phyloP scores from a whole-genome alignment of 2,329 filamentous ascomycete species.

The Calonectria pauciramosa region DNA sequence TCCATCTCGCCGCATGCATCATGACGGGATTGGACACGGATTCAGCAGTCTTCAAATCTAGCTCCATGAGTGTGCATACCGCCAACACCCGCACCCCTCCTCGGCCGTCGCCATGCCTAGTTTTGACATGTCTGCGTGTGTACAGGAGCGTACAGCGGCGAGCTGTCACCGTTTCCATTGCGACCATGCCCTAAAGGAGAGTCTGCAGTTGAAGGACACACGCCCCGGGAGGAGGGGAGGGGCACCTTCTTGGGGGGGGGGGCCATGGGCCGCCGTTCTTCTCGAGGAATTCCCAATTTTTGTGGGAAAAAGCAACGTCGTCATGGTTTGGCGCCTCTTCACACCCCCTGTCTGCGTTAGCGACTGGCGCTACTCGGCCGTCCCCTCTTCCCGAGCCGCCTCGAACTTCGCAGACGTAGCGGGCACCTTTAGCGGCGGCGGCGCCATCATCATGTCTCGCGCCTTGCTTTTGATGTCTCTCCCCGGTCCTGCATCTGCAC shows the following conservation, averaged over 20 bases:
- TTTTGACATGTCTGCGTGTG: conserved; percentile 7
- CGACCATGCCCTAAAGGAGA: conserved; percentile 43
- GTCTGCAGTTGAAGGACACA: conserved; percentile 30
- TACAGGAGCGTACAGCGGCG: conserved; percentile 25
- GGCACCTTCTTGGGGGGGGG: not conserved
- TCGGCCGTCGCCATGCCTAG: conserved; percentile 13
- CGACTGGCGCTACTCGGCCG: conserved; percentile 37
- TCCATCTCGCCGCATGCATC: conserved; percentile 42
- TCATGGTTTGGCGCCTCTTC: conserved; percentile 15
- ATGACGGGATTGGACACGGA: conserved; percentile 33
- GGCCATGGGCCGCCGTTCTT: conserved; percentile 18
- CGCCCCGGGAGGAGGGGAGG: conserved; percentile 1
- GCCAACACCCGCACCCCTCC: conserved; percentile 39
- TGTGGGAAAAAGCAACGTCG: conserved; percentile 42
- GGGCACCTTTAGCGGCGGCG: conserved; percentile 9
- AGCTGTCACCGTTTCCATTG: conserved; percentile 30
- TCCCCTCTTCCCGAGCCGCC: conserved; percentile 38
- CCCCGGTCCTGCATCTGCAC: conserved; percentile 35
- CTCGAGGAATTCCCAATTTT: conserved; percentile 26
- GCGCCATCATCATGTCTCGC: conserved; percentile 17
- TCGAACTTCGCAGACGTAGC: conserved; percentile 33
- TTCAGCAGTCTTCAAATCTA: conserved; percentile 32
- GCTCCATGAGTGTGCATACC: conserved; percentile 28
- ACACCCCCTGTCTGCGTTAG: conserved; percentile 31
- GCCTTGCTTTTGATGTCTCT: conserved; percentile 27